phyloP scores from a whole-genome alignment of 23 red algal genomes.

The Cyanidium caldarium region DNA sequence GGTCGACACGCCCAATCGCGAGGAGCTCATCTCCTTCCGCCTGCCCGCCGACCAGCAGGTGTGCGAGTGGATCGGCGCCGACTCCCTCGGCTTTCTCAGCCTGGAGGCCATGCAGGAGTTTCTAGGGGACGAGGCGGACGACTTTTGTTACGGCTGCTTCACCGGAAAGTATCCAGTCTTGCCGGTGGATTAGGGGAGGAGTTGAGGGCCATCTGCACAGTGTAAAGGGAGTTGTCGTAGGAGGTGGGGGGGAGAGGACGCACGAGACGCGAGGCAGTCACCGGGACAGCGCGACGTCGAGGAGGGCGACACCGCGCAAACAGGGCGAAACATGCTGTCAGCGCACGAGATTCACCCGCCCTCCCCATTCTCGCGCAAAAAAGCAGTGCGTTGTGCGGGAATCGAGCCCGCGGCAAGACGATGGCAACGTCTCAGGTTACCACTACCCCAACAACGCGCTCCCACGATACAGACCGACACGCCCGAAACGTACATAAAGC shows the following conservation, averaged over 20 bases:
- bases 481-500: too few species aligned
- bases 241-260: too few species aligned
- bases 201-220: too few species aligned
- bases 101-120: constrained; percentile 47
- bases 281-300: too few species aligned
- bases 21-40: constrained; percentile 56
- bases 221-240: too few species aligned
- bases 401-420: constrained; percentile 7
- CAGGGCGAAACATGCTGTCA: too few species aligned
- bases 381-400: background rate
- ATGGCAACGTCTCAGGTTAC: constrained; percentile 10
- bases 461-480: too few species aligned
- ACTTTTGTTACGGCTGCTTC: constrained; percentile 89
- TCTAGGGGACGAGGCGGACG: constrained; percentile 56
- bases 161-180: constrained; percentile 68
- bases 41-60: constrained; percentile 36
- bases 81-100: constrained; percentile 57
- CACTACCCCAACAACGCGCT: constrained; percentile 12
- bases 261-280: too few species aligned
- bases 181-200: constrained; percentile 17
- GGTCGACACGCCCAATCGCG: constrained; percentile 83
- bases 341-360: background rate
- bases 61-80: constrained; percentile 75
- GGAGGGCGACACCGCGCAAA: too few species aligned
- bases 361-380: background rate